phyloP scores from a whole-genome alignment of 768 basidiomycete species.

The Neoboletus subvelutipes region DNA sequence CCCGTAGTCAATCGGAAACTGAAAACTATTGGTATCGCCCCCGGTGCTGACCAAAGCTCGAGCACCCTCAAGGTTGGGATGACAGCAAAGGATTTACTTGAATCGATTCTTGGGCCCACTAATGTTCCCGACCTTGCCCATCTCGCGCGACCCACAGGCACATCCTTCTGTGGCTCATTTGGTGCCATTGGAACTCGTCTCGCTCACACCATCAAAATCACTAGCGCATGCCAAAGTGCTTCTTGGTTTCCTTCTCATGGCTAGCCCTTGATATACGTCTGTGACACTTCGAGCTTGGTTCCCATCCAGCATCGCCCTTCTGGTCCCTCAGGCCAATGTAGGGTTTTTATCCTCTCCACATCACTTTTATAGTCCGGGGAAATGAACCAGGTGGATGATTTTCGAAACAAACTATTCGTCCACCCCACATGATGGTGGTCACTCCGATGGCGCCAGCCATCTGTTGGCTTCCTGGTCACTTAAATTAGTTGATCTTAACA shows the following conservation, averaged over 20 bases:
- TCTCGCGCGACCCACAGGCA: constrained; percentile 12
- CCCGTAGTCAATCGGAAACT: constrained; percentile 32
- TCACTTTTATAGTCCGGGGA: background rate
- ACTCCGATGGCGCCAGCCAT: background rate
- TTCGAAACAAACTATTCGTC: background rate
- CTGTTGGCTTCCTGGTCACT: background rate
- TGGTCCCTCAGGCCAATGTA: background rate
- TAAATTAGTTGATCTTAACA: background rate
- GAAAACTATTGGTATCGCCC: constrained; percentile 29
- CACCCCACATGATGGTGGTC: background rate
- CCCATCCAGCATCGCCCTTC: background rate
- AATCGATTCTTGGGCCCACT: constrained; percentile 25
- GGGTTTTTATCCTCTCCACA: background rate
- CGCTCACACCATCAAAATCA: constrained; percentile 18
- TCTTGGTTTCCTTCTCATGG: constrained; percentile 25
- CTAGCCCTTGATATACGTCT: constrained; percentile 2
- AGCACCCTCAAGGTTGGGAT: constrained; percentile 3
- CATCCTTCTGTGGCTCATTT: constrained; percentile 29
- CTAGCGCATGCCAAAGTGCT: constrained; percentile 16
- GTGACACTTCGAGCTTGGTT: background rate
- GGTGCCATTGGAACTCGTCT: constrained; percentile 24
- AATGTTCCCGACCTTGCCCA: background rate
- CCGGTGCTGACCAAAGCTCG: constrained; percentile 19
- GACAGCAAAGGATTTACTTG: constrained; percentile 29
- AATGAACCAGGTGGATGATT: background rate